Conservation (phyloP, 2,329 filamentous ascomycete genomes). For the Alternaria panax region DNA sequence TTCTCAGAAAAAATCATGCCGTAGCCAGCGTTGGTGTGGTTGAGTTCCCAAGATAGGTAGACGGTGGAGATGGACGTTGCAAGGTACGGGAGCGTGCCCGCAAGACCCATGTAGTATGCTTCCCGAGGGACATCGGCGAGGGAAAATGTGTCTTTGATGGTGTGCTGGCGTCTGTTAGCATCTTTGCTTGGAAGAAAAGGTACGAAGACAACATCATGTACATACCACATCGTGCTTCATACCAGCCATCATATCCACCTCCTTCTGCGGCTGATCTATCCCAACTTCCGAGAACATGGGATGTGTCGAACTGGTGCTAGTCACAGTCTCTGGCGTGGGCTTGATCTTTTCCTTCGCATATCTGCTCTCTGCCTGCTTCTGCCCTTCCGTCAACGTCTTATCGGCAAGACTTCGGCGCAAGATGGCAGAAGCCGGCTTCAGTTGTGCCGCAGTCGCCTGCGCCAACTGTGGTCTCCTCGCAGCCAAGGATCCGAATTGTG, state of each 20-base stretch:
- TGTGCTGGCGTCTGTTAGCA: constrained; percentile 44
- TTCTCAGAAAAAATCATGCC: constrained; percentile 72
- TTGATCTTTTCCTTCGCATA: constrained; percentile 64
- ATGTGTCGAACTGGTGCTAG: constrained; percentile 61
- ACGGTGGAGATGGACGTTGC: constrained; percentile 84
- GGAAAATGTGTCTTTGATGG: constrained; percentile 59
- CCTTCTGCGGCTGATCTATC: constrained; percentile 39
- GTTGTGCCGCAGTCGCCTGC: constrained; percentile 4
- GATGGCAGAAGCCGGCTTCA: constrained; percentile 44
- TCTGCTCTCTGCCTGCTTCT: constrained; percentile 65
- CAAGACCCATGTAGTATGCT: constrained; percentile 59
- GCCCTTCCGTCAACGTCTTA: constrained; percentile 52
- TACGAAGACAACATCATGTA: neutral
- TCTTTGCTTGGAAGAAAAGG: accelerated
- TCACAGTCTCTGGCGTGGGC: constrained; percentile 67
- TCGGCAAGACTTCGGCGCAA: constrained; percentile 55
- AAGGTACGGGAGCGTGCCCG: constrained; percentile 70
- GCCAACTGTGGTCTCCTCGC: constrained; percentile 42
- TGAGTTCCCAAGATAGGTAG: constrained; percentile 83
- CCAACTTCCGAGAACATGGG: constrained; percentile 52
- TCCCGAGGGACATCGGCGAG: constrained; percentile 55
- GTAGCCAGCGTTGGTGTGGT: constrained; percentile 69
- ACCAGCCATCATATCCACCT: constrained; percentile 57
- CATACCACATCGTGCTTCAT: constrained; percentile 50
- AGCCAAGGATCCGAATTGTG: constrained; percentile 52